phyloP scores from a whole-genome alignment of 768 basidiomycete genomes.

The Suillus alpinus region DNA sequence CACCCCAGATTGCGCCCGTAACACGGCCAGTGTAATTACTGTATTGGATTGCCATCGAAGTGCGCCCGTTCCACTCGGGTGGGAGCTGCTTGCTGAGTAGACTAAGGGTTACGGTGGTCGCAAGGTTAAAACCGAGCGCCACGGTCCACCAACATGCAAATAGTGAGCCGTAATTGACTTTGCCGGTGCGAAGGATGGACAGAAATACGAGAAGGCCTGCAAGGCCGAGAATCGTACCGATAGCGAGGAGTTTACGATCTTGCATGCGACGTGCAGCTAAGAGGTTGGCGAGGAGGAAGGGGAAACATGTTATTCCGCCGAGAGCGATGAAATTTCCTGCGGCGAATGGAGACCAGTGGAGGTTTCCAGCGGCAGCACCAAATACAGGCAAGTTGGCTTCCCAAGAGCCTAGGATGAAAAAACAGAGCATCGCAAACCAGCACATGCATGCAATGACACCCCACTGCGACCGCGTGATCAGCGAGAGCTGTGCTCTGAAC shows the following conservation, averaged over 20 bases:
- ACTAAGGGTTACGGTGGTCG: slow-evolving; percentile 66
- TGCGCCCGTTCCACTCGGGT: slow-evolving; percentile 54
- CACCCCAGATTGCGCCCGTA: slow-evolving; percentile 67
- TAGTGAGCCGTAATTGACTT: slow-evolving; percentile 46
- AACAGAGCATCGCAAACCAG: slow-evolving; percentile 68
- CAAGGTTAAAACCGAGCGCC: slow-evolving; percentile 71
- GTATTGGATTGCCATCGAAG: slow-evolving; percentile 60
- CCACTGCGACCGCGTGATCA: slow-evolving; percentile 38
- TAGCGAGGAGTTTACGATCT: slow-evolving; percentile 56
- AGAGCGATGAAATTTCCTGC: slow-evolving; percentile 73
- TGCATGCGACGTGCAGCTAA: slow-evolving; percentile 54
- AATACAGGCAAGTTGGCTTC: slow-evolving; percentile 68
- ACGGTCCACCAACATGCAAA: slow-evolving; percentile 46
- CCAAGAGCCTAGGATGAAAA: slow-evolving; percentile 70
- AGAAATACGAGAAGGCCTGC: slow-evolving; percentile 53
- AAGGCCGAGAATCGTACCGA: slow-evolving; percentile 50
- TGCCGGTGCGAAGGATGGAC: slow-evolving; percentile 40
- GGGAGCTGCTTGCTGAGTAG: slow-evolving; percentile 69
- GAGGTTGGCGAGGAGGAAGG: slow-evolving; percentile 65
- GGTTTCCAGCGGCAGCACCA: slow-evolving; percentile 37
- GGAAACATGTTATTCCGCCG: slow-evolving; percentile 58
- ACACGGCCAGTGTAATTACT: slow-evolving; percentile 68
- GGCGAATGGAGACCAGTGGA: slow-evolving; percentile 60
- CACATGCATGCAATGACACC: slow-evolving; percentile 63
- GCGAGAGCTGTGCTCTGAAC: slow-evolving; percentile 10